These are phyloP conservation scores for Apiospora pterosperma DNA, from an alignment of 2,329 filamentous ascomycete species.

Conservation along the genomic window DNA sequence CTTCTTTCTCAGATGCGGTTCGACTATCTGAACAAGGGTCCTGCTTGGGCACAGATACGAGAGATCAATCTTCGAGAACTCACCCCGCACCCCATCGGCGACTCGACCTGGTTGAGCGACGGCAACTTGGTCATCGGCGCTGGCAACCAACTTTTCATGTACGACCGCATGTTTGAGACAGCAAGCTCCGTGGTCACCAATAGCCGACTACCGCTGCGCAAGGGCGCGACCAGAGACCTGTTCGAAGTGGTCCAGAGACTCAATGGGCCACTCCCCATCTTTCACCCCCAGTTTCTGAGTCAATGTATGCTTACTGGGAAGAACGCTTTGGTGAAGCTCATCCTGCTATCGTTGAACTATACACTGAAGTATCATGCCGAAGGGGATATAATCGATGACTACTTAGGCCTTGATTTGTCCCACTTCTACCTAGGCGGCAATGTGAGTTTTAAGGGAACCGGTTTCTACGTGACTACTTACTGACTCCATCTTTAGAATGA, in stretches of 20 bases:
- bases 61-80: conserved; percentile 78
- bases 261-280: conserved; percentile 84
- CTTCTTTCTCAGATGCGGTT: conserved; percentile 85
- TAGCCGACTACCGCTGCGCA: conserved; percentile 44
- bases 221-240: conserved; percentile 59
- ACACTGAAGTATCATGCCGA: conserved; percentile 80
- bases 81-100: conserved; percentile 86
- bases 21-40: conserved; percentile 82
- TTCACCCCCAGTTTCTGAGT: conserved; percentile 86
- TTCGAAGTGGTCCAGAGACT: conserved; percentile 80
- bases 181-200: conserved; percentile 56
- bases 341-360: conserved; percentile 69
- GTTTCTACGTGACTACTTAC: background rate
- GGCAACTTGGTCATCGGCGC: conserved; percentile 84
- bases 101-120: conserved; percentile 85
- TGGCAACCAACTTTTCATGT: conserved; percentile 86
- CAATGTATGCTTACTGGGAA: conserved; percentile 86
- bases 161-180: conserved; percentile 70
- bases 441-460: conserved; percentile 21
- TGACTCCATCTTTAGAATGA: conserved; percentile 5
- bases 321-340: conserved; percentile 63
- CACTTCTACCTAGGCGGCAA: conserved; percentile 48
- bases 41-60: conserved; percentile 83
- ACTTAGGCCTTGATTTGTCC: conserved; percentile 63
- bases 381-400: conserved; percentile 76